Evolutionary conservation across 352 stramenopile species (phyloP), one percentile per base, ranked within the genome.

Genomic region (Globisporangium yorkense): DNA sequence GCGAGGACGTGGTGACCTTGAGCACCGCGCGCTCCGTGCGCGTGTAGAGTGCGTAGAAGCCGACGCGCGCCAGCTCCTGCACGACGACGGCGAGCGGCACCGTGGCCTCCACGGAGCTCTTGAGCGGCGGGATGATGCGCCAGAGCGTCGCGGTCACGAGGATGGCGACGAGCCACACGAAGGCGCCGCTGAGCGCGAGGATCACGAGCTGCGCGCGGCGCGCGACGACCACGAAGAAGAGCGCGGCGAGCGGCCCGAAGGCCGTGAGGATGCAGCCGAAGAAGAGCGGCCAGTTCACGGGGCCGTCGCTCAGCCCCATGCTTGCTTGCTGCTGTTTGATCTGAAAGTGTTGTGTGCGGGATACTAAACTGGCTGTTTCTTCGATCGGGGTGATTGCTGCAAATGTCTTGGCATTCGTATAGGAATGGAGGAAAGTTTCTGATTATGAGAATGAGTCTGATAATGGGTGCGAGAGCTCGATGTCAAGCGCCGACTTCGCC

Each of bases 161-260:
- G 61, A 92, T 88, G 44, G 82, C 74, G 21, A 92, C 67, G 57
- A 94, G 78, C 77, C 84, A 94, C 40, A 81, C 68, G 74, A 94
- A 94, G 44, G 85, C 85, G 55, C 78, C 79, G 13, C 76, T 88
- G 29, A 94, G 76, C 46, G 82, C 65, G 51, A 94, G 61, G 69
- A 94, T 94, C 65, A 91, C 76, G 31, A 94, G 71, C 72, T 94
- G 85, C 55, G 85, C 85, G 56, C 85, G 80, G 53, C 88, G 81
- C 51, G 79, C 81, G 45, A 94, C 57, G 18, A 94, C 72, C 50
- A 87, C 62, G 62, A 94, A 88, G 70, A 92, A 92, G 57, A 94
- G 68, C 66, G 78, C 67, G 15, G 77, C 66, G 40, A 94, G 54
- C 18, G 85, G 83, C 4, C 80, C 83, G 58, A 92, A 92, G 21